phyloP scores from a whole-genome alignment of 2,329 filamentous ascomycete species.

The Zymoseptoria pseudotritici region DNA sequence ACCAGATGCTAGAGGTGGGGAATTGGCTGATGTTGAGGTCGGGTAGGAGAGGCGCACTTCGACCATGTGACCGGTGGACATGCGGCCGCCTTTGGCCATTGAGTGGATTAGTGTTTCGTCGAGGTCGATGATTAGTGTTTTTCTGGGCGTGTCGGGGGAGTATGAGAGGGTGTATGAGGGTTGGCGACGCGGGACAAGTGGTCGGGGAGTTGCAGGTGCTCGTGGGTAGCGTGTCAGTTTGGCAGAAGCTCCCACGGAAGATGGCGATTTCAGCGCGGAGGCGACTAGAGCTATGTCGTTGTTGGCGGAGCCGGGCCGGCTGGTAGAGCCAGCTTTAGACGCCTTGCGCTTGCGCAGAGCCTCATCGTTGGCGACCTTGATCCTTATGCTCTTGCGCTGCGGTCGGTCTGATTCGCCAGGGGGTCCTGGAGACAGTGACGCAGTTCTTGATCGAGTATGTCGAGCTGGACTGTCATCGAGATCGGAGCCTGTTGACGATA shows the following conservation, averaged over 20 bases:
- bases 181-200: slow-evolving; percentile 79
- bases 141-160: slow-evolving; percentile 57
- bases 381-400: slow-evolving; percentile 75
- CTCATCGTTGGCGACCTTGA: slow-evolving; percentile 81
- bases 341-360: slow-evolving; percentile 65
- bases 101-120: slow-evolving; percentile 98
- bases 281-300: slow-evolving; percentile 45
- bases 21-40: slow-evolving; percentile 38
- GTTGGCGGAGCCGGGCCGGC: slow-evolving; percentile 6
- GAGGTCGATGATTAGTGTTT: slow-evolving; percentile 90
- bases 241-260: slow-evolving; percentile 61
- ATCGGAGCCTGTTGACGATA: slow-evolving; percentile 47
- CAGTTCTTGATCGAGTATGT: slow-evolving; percentile 58
- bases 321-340: slow-evolving; percentile 44
- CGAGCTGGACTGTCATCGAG: slow-evolving; percentile 39
- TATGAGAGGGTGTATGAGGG: slow-evolving; percentile 69
- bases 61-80: slow-evolving; percentile 97
- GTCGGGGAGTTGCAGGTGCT: slow-evolving; percentile 79
- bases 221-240: slow-evolving; percentile 81
- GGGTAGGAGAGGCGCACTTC: slow-evolving; percentile 54
- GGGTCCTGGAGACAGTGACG: slow-evolving; percentile 4
- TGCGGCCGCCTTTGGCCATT: slow-evolving; percentile 90
- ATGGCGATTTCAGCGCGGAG: slow-evolving; percentile 86
- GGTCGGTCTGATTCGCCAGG: slow-evolving; percentile 43
- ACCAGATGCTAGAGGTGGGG: slow-evolving; percentile 51